Evolutionary conservation across 495 filamentous ascomycete genomes (phyloP), one percentile per base, ranked within the genome.

Genomic region (Neurospora sp.): DNA sequence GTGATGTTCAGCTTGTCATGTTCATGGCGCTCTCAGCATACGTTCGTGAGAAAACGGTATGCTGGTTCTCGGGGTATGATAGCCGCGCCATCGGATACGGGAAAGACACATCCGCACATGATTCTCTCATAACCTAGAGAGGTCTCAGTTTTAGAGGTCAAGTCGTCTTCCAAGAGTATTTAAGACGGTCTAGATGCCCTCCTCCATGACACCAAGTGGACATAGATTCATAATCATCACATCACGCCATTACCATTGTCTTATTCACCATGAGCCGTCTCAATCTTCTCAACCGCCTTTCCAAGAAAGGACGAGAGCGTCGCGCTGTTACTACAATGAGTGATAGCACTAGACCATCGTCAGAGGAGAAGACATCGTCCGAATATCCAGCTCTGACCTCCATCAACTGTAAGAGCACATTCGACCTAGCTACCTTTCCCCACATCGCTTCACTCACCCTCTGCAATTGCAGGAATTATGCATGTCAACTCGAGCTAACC

Each of bases 351-450:
- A 35, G 53, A 9, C 37, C 40, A 31, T 46, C 22, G 5, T 22
- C 70, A 37, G 70, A 65, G 16, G 69, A 72, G 27, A 69, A 68
- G 69, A 40, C 59, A 35, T 72, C 41, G 22, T 72, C 61, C 72
- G 38, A 68, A 39, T 69, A 73, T 20, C 69, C 48, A n/a, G 69
- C 76, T 22, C 37, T 75, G 12, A 72, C 72, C 53, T 73, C 76
- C 12, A 72, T 76, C 44, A 70, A 42, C 46, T 59, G 76, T 74
- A 74, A 42, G 71, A 14, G 44, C 37, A 69, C 12, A 46, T 39
- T 40, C 4, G 10, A 59, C 31, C 61, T 69, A 35, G 69, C 44
- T 59, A 42, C 9, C 20, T 41, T 68, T 44, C 16, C 14, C 14
- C 53, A 31, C 22, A 7, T 65, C 12, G 2, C 22, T 65, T 14